A percentile compares a stretch with the other conserved stretches of the same genome.
Conservation (phyloP, 1,139 yeast species). For the Lodderomyces elongisporus region DNA sequence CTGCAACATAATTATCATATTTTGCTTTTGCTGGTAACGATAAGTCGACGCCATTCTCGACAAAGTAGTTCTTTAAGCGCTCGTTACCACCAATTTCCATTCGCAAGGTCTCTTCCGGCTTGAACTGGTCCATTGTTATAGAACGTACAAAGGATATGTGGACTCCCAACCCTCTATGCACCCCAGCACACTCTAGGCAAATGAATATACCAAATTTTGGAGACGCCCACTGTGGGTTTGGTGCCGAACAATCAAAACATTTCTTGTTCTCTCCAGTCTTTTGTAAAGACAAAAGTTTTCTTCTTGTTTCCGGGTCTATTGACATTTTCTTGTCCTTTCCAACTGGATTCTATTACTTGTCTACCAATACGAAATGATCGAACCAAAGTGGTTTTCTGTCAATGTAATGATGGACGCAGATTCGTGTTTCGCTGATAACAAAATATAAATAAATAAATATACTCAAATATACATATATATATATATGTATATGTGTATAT, state of each 20-base stretch:
- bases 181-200: slow-evolving; percentile 96
- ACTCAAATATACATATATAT: too few species aligned
- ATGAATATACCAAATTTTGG: slow-evolving; percentile 96
- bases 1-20: slow-evolving; percentile 88
- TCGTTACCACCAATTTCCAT: slow-evolving; percentile 97
- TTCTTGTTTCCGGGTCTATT: slow-evolving; percentile 85
- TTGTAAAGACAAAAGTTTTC: slow-evolving; percentile 74
- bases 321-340: slow-evolving; percentile 38
- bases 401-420: too few species aligned
- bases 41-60: slow-evolving; percentile 67
- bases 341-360: too few species aligned
- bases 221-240: slow-evolving; percentile 98
- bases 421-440: slow-evolving; percentile 1
- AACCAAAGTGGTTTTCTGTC: too few species aligned
- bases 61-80: slow-evolving; percentile 63
- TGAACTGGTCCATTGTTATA: slow-evolving; percentile 96
- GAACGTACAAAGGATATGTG: slow-evolving; percentile 95
- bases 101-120: slow-evolving; percentile 78
- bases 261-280: slow-evolving; percentile 78
- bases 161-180: slow-evolving; percentile 94
- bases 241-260: slow-evolving; percentile 93
- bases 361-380: too few species aligned
- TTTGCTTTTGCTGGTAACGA: slow-evolving; percentile 63
- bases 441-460: too few species aligned
- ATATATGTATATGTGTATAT: too few species aligned